Percentiles rank a stretch among this genome's conserved stretches.
Evolutionary conservation across 257 asterid genomes (phyloP).

Genomic region (Solanum chmielewskii): DNA sequence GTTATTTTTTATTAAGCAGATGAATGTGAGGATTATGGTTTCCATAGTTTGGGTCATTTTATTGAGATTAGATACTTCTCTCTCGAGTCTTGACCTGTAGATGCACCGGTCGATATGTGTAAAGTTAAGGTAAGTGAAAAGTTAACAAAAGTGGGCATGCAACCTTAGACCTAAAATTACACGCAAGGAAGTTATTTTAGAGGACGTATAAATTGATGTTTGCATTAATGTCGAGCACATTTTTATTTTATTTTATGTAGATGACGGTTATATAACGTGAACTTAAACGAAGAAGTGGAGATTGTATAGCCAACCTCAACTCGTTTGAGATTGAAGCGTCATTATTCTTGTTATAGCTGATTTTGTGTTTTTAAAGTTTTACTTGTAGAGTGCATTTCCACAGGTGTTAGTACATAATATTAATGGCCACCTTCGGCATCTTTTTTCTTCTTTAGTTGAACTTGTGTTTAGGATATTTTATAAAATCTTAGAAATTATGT

Average conservation of each 20-base stretch:
- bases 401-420: not conserved
- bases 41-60: not conserved
- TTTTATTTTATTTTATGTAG: too few species aligned
- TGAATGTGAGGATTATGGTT: too few species aligned
- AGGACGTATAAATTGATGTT: not conserved
- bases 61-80: not conserved
- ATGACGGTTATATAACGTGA: not conserved
- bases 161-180: not conserved
- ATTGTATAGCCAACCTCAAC: not conserved
- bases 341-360: not conserved
- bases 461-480: not conserved
- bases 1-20: too few species aligned
- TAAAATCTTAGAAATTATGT: not conserved
- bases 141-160: too few species aligned
- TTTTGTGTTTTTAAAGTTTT: not conserved
- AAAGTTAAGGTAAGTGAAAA: too few species aligned
- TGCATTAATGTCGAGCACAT: too few species aligned
- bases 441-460: not conserved
- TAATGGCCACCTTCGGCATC: not conserved
- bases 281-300: not conserved
- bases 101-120: not conserved
- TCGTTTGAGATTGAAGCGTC: not conserved
- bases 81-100: not conserved
- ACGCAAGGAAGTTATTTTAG: not conserved
- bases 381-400: too few species aligned